Evolutionary conservation across 306 rosid species (phyloP), one percentile per base, ranked within the genome.

Genomic region (Ormosia emarginata): DNA sequence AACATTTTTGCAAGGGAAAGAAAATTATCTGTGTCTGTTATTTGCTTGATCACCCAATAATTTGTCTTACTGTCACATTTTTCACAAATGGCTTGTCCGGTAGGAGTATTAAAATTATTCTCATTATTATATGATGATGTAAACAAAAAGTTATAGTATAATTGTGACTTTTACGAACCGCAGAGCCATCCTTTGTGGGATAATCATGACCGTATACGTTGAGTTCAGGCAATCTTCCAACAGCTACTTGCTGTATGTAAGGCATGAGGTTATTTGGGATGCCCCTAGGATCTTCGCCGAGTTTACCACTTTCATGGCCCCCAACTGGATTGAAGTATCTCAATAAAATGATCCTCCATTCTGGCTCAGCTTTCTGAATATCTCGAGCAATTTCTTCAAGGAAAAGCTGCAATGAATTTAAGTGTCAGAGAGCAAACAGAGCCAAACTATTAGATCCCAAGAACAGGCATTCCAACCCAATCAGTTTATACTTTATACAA

Each of bases 281-380:
- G 36, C 99, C 99, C 83, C 81, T 93, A 7, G 98, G 99, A 81
- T 95, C 98, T 92, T 95, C 99, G 75, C 99, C 99, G 17, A 95
- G 85, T 84, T 67, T 81, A 13, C 99, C 99, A 87, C 98, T 95
- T 83, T 95, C 96, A 72, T 95, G 98, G 71, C 97, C 97, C 46
- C 99, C 99, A 8, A 95, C 98, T 8, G 99, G 99, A 62, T 95
- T 95, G 91, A 95, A 95, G 90, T 95, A 93, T 80, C 99, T 90
- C 73, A 95, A 73, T 70, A 93, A 81, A 59, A 95, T 87, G 83
- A 92, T 92, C 75, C 79, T 86, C 98, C 99, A 95, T 74, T 87
- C 96, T 70, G 93, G 93, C 72, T 93, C 99, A 30, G 96, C 99
- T 70, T 69, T 90, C 14, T 92, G 93, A 80, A 93, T 90, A 71